phyloP scores from a whole-genome alignment of 2,329 filamentous ascomycete species.

The Fusarium fracticaudum region DNA sequence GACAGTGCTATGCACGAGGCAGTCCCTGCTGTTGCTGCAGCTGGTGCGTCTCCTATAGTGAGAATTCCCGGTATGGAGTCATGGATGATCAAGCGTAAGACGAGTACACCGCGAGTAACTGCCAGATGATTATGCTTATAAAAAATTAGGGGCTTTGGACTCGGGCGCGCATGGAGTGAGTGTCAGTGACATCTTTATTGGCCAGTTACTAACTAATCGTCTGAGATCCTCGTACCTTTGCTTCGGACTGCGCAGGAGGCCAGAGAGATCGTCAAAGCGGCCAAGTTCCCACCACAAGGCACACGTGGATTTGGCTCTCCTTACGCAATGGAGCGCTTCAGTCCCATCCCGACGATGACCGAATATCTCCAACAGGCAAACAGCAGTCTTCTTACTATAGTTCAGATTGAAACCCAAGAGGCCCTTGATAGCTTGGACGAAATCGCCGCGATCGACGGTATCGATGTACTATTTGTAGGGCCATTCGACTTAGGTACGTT shows the following conservation, averaged over 20 bases:
- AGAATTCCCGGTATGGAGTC: background rate
- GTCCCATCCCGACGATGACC: background rate
- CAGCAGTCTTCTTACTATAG: background rate
- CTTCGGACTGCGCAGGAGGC: background rate
- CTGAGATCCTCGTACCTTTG: background rate
- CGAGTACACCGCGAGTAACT: too few relatives aligned
- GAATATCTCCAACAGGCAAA: background rate
- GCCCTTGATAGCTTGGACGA: background rate
- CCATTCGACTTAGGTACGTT: background rate
- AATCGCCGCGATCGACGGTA: background rate
- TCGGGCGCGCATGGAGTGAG: background rate
- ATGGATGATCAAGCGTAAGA: background rate
- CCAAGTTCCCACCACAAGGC: background rate
- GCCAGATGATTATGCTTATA: accelerated
- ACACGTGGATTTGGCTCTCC: background rate
- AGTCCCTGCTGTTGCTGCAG: background rate
- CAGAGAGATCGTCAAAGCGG: background rate
- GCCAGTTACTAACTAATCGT: accelerated
- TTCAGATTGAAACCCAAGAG: background rate
- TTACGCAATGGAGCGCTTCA: background rate
- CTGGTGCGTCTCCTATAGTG: background rate
- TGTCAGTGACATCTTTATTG: accelerated
- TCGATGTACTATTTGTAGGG: background rate
- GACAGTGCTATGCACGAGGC: background rate
- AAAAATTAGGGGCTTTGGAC: background rate